Base-by-base conservation (phyloP, 345 rosid species). In the Melastoma malabathricum region DNA sequence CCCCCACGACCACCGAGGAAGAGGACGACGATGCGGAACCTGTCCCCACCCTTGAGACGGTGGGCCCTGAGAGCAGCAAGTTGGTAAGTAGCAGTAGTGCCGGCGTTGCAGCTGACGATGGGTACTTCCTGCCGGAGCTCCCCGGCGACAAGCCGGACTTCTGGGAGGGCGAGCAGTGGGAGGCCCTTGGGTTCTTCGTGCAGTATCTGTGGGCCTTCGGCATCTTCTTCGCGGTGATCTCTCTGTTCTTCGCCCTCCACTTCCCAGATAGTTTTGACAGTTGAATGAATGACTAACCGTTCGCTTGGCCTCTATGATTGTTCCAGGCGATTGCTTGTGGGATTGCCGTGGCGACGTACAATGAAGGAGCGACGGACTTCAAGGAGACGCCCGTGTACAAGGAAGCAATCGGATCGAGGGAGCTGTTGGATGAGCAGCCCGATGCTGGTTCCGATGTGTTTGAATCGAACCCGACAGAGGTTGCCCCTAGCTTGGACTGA, bases 401-500 rank as follows among this genome's bases (percentile, higher is more conserved):
- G 68, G 96, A 84, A 51, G 76, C 96, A 3, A 51, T 80, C 19
- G 80, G 84, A 61, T 71, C 93, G 51, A 78, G 49, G 46, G 87
- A 84, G 43, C 80, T 86, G 52, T 70, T 86, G 16, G 95, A 86
- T 60, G 93, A 75, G 41, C 12, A 34, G 63, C 84, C 94, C 0
- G 84, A 78, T 10, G 67, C 76, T 1, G 74, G 58, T 59, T 63
- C 94, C 0, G 96, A 89, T 62, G 82, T 84, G 39, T 86, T 90
- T 0, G 98, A 90, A 63, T 84, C 92, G n/a, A 90, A 86, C 55
- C 98, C 96, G n/a, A 86, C 96, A 5, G 96, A 90, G 71, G 89
- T 84, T 64, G 95, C 94, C 1, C 96, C 93, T 56, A 80, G 89
- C 70, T 75, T 84, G 81, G 94, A 90, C 25, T 86, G 54, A 51